These are phyloP conservation scores for Candida alai DNA, from an alignment of 805 yeast genomes.

Conservation along the genomic window DNA sequence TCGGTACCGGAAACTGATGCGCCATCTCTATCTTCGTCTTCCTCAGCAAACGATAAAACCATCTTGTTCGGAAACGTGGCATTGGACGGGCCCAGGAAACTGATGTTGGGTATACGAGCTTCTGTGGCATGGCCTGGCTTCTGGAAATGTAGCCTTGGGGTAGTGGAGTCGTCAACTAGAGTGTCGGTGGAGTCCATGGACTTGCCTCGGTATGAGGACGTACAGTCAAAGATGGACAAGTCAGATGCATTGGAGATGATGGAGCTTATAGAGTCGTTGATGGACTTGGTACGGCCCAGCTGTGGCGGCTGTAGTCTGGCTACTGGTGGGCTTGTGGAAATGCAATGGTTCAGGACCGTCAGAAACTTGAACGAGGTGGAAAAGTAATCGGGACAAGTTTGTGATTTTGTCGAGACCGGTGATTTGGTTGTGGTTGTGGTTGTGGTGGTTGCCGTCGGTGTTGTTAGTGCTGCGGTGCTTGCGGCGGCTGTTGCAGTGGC, in stretches of 20 bases:
- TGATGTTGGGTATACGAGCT: conserved; percentile 4
- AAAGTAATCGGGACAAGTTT: no score
- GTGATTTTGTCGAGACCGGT: no score
- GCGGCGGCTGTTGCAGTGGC: neutral
- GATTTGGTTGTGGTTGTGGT: no score
- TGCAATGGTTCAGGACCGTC: no score
- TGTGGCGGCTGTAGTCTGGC: neutral
- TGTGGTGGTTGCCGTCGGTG: neutral
- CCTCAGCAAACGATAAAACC: conserved; percentile 8
- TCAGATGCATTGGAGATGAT: conserved; percentile 27
- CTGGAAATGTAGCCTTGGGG: no score
- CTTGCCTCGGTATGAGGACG: conserved; percentile 2
- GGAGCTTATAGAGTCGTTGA: conserved; percentile 24
- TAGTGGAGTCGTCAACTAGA: conserved; percentile 22
- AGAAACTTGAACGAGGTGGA: no score
- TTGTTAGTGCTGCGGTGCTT: neutral
- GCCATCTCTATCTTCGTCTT: conserved; percentile 8
- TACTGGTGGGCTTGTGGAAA: no score
- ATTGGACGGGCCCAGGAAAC: conserved; percentile 9
- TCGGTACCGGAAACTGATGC: neutral
- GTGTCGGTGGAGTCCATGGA: conserved; percentile 26
- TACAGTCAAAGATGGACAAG: conserved; percentile 14
- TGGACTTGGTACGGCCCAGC: neutral
- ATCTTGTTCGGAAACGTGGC: conserved; percentile 3
- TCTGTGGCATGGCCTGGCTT: no score